A percentile compares a stretch with the other conserved stretches of the same genome.
Evolutionary conservation across 768 basidiomycete genomes (phyloP).

Genomic region (Coprinopsis cinerea): DNA sequence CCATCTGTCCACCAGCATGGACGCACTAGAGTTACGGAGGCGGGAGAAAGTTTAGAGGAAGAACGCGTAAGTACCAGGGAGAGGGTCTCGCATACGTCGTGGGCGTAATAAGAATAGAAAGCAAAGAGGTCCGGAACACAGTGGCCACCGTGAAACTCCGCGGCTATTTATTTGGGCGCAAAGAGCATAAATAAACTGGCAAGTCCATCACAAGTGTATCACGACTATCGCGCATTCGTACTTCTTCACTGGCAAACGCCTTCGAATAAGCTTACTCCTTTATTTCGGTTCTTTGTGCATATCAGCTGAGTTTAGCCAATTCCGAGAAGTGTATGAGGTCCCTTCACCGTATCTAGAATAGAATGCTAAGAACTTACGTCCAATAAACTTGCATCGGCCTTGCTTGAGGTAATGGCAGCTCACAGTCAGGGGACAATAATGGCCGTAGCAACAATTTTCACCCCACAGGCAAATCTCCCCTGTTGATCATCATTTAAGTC

Average conservation of each 20-base stretch:
- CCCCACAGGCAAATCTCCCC: slow-evolving; percentile 55
- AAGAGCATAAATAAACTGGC: background rate
- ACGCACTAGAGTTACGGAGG: too few species aligned
- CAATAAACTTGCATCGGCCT: slow-evolving; percentile 57
- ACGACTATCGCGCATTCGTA: background rate
- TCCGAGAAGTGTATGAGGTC: slow-evolving; percentile 13
- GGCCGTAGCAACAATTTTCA: slow-evolving; percentile 52
- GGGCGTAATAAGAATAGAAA: background rate
- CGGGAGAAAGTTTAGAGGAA: background rate
- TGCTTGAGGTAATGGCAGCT: slow-evolving; percentile 46
- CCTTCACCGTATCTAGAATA: slow-evolving; percentile 11
- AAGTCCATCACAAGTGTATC: slow-evolving; percentile 8
- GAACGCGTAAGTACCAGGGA: background rate
- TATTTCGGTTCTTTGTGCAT: slow-evolving; percentile 34
- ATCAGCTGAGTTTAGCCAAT: slow-evolving; percentile 23
- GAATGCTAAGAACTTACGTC: slow-evolving; percentile 34
- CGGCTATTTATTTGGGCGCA: background rate
- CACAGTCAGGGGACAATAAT: slow-evolving; percentile 39
- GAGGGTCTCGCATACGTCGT: background rate
- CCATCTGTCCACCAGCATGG: background rate
- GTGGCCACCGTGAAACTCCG: background rate
- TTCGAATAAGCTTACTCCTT: slow-evolving; percentile 1
- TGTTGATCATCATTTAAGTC: slow-evolving; percentile 19
- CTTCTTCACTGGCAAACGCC: background rate
- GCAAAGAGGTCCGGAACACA: background rate